A percentile compares a stretch with the other conserved stretches of the same genome.
Conservation (phyloP, 441 rosid species). For the Raphanus hybrid region DNA sequence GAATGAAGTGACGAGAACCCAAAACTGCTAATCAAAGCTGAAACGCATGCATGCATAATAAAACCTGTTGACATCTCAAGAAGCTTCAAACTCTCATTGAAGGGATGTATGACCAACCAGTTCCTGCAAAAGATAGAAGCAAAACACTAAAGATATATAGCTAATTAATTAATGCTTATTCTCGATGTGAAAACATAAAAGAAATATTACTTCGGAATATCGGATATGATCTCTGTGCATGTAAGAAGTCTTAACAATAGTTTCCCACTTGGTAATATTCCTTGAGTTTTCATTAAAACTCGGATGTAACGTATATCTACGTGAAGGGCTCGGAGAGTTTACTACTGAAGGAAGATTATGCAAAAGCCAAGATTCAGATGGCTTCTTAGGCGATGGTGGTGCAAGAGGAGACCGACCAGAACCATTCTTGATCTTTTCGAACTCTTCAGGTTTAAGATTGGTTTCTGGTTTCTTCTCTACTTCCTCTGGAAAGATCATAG, state of each 20-base stretch:
- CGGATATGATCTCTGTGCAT: constrained; percentile 45
- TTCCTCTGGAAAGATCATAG: constrained; percentile 28
- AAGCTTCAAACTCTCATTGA: constrained; percentile 44
- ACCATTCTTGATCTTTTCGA: constrained; percentile 36
- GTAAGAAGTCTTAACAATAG: constrained; percentile 67
- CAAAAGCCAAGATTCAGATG: constrained; percentile 94
- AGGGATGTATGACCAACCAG: constrained; percentile 56
- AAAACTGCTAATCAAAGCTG: background rate
- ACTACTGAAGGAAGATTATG: constrained; percentile 72
- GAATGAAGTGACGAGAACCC: constrained; percentile 10
- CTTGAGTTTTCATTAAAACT: constrained; percentile 37
- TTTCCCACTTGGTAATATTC: constrained; percentile 79
- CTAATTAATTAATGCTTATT: constrained; percentile 49
- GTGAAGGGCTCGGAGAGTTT: constrained; percentile 47
- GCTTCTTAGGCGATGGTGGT: constrained; percentile 75
- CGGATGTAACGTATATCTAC: constrained; percentile 40
- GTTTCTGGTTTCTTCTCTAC: constrained; percentile 17
- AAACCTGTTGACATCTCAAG: constrained; percentile 19
- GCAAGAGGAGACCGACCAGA: constrained; percentile 47
- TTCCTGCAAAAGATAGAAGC: constrained; percentile 55
- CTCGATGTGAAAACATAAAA: constrained; percentile 30
- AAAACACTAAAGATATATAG: constrained; percentile 25
- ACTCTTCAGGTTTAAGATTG: constrained; percentile 39
- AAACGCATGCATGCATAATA: constrained; percentile 6
- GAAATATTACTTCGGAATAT: constrained; percentile 42